phyloP scores from a whole-genome alignment of 208 protist genomes.

The Acanthamoeba polyphaga region DNA sequence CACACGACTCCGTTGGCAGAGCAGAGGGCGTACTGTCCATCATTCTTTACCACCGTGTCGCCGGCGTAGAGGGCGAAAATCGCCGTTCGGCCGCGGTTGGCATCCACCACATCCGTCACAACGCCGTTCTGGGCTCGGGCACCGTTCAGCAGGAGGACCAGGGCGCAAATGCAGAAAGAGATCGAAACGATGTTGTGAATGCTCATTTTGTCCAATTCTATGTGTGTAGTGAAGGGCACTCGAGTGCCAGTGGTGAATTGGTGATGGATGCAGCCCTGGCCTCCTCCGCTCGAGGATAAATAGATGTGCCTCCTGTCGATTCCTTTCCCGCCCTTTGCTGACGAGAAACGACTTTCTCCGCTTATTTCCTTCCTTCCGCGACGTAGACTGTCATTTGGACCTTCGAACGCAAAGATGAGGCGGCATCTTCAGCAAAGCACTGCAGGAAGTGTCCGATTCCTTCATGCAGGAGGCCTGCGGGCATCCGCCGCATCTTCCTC shows the following conservation, averaged over 20 bases:
- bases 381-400: not conserved
- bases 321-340: slow-evolving; percentile 24
- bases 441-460: not conserved
- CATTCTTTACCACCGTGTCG: slow-evolving; percentile 43
- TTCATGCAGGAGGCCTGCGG: not conserved
- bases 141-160: not conserved
- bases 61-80: slow-evolving; percentile 57
- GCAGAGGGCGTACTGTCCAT: slow-evolving; percentile 67
- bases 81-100: slow-evolving; percentile 8
- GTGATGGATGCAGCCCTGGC: too few relatives aligned
- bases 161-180: slow-evolving; percentile 22
- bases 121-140: not conserved
- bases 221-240: not conserved
- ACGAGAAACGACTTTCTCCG: not conserved
- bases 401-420: not conserved
- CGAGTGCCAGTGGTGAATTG: not conserved
- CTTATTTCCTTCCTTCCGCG: not conserved
- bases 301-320: not conserved
- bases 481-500: not conserved
- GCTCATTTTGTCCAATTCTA: not conserved
- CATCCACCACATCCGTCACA: slow-evolving; percentile 19
- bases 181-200: not conserved
- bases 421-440: not conserved
- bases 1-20: slow-evolving; percentile 64
- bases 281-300: not conserved